Evolutionary conservation across 805 yeast genomes (phyloP).

Genomic region (Sungouiella thailandica): DNA sequence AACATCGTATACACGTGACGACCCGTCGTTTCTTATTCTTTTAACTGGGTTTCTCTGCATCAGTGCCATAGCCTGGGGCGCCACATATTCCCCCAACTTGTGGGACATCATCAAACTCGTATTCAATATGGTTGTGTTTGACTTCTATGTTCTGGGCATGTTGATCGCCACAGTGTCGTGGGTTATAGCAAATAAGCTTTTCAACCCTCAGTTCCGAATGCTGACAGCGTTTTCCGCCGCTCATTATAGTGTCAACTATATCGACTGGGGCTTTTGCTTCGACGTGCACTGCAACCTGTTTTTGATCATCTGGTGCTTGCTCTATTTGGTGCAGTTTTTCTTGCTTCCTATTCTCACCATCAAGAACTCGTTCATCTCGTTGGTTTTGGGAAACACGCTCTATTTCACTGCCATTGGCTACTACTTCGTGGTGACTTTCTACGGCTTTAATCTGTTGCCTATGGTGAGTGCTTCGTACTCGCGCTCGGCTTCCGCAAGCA

Average conservation of each 20-base stretch:
- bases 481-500: constrained; percentile 12
- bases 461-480: constrained; percentile 21
- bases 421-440: constrained; percentile 75
- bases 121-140: constrained; percentile 78
- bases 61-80: constrained; percentile 88
- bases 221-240: constrained; percentile 8
- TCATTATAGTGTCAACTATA: constrained; percentile 26
- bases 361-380: constrained; percentile 61
- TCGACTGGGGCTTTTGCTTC: constrained; percentile 94
- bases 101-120: constrained; percentile 61
- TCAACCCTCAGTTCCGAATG: constrained; percentile 30
- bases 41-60: constrained; percentile 60
- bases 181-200: constrained; percentile 62
- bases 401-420: constrained; percentile 71
- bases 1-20: constrained; percentile 83
- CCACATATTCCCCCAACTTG: constrained; percentile 66
- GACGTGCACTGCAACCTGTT: constrained; percentile 81
- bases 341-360: constrained; percentile 61
- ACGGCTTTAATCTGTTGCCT: constrained; percentile 63
- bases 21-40: constrained; percentile 80
- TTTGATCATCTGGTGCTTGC: constrained; percentile 43
- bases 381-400: constrained; percentile 68
- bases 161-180: constrained; percentile 69
- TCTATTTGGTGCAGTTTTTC: constrained; percentile 13
- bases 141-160: constrained; percentile 68